Evolutionary conservation across 1,139 yeast genomes (phyloP).

Genomic region (Meyerozyma smithsonii): DNA sequence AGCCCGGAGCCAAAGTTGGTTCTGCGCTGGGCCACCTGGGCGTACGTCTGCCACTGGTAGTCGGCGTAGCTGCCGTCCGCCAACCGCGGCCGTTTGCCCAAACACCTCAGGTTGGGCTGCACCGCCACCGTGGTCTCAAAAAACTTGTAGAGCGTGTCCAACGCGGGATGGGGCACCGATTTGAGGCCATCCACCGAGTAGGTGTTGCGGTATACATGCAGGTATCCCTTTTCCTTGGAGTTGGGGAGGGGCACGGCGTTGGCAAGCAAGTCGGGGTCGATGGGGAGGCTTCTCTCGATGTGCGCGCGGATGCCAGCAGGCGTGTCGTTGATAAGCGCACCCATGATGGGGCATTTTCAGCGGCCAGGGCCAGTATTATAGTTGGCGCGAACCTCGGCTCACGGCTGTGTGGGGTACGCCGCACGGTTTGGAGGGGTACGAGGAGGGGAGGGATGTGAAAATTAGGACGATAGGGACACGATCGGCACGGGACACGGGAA

Average conservation of each 20-base stretch:
- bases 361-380: neutral
- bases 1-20: constrained; percentile 62
- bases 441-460: too few species aligned
- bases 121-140: constrained; percentile 38
- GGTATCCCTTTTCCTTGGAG: constrained; percentile 43
- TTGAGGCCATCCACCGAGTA: constrained; percentile 34
- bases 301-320: constrained; percentile 7
- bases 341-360: neutral
- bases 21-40: constrained; percentile 36
- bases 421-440: neutral
- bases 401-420: neutral
- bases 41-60: constrained; percentile 49
- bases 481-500: too few species aligned
- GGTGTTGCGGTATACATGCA: constrained; percentile 50
- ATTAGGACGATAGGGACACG: too few species aligned
- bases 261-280: constrained; percentile 9
- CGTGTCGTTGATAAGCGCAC: constrained; percentile 7
- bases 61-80: constrained; percentile 38
- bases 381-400: constrained; percentile 2
- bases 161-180: constrained; percentile 42
- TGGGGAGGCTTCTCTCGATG: constrained; percentile 11
- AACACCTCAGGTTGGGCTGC: constrained; percentile 36
- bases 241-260: constrained; percentile 40
- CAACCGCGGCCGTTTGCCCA: constrained; percentile 45
- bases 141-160: constrained; percentile 46